These are phyloP conservation scores for Cylindrotheca fusiformis DNA, from an alignment of 108 stramenopile species.

Conservation along the genomic window DNA sequence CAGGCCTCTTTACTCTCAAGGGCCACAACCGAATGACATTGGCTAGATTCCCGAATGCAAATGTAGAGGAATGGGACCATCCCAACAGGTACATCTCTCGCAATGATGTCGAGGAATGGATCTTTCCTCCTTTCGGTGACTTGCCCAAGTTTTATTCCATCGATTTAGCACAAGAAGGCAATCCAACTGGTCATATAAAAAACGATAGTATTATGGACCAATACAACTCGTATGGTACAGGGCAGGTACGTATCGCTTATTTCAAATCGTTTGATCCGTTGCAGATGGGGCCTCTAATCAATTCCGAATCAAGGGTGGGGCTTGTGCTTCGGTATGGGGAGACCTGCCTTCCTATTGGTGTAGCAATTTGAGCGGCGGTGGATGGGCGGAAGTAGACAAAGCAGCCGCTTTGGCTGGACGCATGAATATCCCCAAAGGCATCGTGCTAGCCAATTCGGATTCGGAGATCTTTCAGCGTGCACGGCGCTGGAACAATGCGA, in stretches of 20 bases:
- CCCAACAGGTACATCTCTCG: conserved; percentile 6
- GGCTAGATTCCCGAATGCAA: conserved; percentile 16
- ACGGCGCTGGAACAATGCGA: background rate
- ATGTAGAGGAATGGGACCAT: conserved; percentile 2
- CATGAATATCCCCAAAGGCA: conserved; percentile 41
- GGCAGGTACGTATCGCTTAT: no score
- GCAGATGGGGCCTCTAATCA: no score
- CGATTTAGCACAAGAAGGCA: conserved; percentile 8
- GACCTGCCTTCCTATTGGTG: conserved; percentile 57
- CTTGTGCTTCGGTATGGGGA: conserved; percentile 46
- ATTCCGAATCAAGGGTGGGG: conserved; percentile 35
- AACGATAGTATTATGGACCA: conserved; percentile 14
- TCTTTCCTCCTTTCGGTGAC: conserved; percentile 4
- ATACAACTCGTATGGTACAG: conserved; percentile 26
- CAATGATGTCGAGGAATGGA: conserved; percentile 16
- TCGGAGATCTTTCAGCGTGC: conserved; percentile 3
- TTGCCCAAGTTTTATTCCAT: conserved; percentile 14
- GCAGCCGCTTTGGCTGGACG: conserved; percentile 45
- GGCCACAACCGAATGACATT: background rate
- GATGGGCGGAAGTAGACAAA: conserved; percentile 57
- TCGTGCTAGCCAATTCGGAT: conserved; percentile 25
- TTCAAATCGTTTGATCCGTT: no score
- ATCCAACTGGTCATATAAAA: conserved; percentile 21
- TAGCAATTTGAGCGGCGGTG: conserved; percentile 44
- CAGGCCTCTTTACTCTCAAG: conserved; percentile 2